Evolutionary conservation across 805 yeast genomes (phyloP).

Genomic region (Metschnikowia proteae): DNA sequence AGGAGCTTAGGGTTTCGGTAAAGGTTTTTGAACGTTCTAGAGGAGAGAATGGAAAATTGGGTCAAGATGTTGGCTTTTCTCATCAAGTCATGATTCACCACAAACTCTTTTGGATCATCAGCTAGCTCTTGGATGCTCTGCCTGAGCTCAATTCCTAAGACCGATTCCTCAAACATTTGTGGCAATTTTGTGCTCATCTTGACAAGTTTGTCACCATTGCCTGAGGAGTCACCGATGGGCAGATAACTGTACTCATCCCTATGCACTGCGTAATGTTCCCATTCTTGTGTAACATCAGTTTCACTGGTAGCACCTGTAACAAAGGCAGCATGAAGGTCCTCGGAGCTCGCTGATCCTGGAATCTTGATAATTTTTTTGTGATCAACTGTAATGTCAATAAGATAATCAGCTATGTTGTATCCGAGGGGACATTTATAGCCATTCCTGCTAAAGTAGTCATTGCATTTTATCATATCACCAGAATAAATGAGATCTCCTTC

Average conservation of each 20-base stretch:
- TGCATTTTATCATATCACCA: conserved; percentile 74
- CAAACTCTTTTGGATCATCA: conserved; percentile 24
- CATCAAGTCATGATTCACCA: conserved; percentile 30
- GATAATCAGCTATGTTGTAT: conserved; percentile 88
- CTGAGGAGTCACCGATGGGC: conserved; percentile 16
- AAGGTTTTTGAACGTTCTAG: conserved; percentile 86
- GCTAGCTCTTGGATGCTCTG: conserved; percentile 32
- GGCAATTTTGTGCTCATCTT: conserved; percentile 29
- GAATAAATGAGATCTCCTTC: conserved; percentile 85
- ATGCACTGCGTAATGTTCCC: conserved; percentile 84
- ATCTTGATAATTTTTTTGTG: conserved; percentile 33
- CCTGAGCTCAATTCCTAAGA: conserved; percentile 38
- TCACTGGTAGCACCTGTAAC: conserved; percentile 24
- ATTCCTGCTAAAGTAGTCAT: conserved; percentile 66
- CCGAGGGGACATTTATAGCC: conserved; percentile 87
- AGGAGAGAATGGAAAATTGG: conserved; percentile 72
- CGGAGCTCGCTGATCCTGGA: conserved; percentile 12
- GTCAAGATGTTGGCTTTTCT: conserved; percentile 54
- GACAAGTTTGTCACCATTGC: conserved; percentile 20
- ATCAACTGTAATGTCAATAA: conserved; percentile 86
- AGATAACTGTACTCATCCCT: conserved; percentile 58
- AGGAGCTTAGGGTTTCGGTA: conserved; percentile 91
- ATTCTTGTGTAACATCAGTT: conserved; percentile 66
- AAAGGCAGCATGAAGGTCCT: conserved; percentile 31
- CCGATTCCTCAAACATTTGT: conserved; percentile 34